Base-by-base conservation (phyloP, 257 asterid species). In the Galeopsis tetrahit region DNA sequence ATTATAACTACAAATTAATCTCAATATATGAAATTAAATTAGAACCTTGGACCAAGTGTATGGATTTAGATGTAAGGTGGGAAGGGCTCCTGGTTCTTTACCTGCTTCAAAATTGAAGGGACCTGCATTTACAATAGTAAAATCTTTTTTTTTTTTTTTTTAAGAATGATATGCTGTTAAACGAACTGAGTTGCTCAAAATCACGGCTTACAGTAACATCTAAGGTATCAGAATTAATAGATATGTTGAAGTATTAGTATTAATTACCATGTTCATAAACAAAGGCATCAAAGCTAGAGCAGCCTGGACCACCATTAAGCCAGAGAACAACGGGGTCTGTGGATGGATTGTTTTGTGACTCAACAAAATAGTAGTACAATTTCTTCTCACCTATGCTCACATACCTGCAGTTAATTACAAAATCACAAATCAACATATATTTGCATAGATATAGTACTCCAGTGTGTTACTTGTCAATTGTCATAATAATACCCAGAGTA, bases 271-370 rank as follows among this genome's bases (percentile, higher is more conserved):
- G 97, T 61, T 94, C 97, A 74, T 91, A 94, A 68, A 94, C 89
- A 67, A 94, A 94, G 10, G 93, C 99, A 88, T 94, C 99, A 59
- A 94, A 94, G 87, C 99, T 94, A 8, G 99, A 94, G 79, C 99
- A 91, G 1, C 99, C 99, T 6, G 99, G 99, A 2, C 97, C 99
- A 43, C 99, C 99, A 79, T 94, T 94, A 33, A 94, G 97, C 99
- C 97, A 94, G 35, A 94, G 89, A 63, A 94, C 97, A 38, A 94
- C 78, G 2, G 97, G 99, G 79, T 94, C 99, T 51, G 67, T 70
- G 2, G 89, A 83, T 40, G 97, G 89, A 40, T 71, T 83, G 64
- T 89, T 81, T 71, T 89, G 95, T 33, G 99, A 94, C 71, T 83
- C 93, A 71, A 94, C 97, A 62, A 91, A 94, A 75, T 94, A 94